phyloP scores from a whole-genome alignment of 2,329 filamentous ascomycete genomes.

The Emergomyces pasteurianus region DNA sequence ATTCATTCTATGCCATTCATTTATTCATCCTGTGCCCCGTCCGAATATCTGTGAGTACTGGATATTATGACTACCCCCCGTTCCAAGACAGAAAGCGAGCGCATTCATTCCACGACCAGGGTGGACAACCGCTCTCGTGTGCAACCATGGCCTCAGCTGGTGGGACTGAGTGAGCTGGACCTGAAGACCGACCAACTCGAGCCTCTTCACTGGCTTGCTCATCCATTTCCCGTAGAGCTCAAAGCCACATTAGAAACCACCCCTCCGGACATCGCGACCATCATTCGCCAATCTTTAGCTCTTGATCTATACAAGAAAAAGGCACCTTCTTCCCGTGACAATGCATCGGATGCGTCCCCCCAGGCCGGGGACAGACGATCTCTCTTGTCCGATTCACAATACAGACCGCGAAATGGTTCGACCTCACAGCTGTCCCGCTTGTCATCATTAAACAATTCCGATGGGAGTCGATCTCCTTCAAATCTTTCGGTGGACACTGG shows the following conservation, averaged over 20 bases:
- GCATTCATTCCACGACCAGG: no score
- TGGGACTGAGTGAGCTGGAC: neutral
- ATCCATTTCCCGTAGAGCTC: constrained; percentile 1
- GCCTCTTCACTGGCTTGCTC: constrained; percentile 1
- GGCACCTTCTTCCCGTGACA: neutral
- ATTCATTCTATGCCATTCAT: neutral
- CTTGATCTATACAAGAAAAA: neutral
- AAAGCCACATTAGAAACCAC: neutral
- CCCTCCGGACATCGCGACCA: neutral
- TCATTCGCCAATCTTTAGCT: neutral
- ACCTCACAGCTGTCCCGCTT: neutral
- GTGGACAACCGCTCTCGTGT: neutral
- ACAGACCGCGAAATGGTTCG: neutral
- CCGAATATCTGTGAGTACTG: neutral
- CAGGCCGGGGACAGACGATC: neutral
- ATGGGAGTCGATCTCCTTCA: neutral
- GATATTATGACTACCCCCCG: neutral
- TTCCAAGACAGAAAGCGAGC: neutral
- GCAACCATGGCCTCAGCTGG: neutral
- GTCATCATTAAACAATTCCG: neutral
- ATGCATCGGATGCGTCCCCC: neutral
- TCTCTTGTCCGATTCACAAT: neutral
- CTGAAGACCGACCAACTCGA: neutral
- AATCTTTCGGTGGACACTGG: neutral
- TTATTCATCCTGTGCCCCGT: neutral